These are phyloP conservation scores for Exophiala viscosa DNA, from an alignment of 2,329 filamentous ascomycete species.

Conservation along the genomic window DNA sequence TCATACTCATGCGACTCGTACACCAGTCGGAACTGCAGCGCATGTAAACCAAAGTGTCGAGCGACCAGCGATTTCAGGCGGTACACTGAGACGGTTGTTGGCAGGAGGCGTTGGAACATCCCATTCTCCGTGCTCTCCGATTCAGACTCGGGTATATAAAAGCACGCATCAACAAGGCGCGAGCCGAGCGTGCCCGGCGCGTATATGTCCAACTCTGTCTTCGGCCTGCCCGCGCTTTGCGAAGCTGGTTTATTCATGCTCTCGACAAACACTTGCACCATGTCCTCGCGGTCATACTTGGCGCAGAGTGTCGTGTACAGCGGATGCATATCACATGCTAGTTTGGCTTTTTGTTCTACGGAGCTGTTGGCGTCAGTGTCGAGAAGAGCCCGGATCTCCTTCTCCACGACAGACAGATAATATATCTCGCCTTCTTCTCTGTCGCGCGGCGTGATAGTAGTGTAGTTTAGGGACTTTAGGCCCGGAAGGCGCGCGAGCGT, in stretches of 20 bases:
- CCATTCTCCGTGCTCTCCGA: neutral
- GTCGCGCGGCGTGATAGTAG: conserved; percentile 66
- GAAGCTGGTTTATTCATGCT: conserved; percentile 56
- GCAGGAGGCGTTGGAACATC: conserved; percentile 47
- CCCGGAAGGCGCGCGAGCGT: conserved; percentile 32
- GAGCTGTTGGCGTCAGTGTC: conserved; percentile 38
- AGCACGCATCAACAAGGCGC: conserved; percentile 61
- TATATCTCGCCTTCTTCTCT: conserved; percentile 87
- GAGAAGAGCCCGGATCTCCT: conserved; percentile 61
- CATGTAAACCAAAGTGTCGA: conserved; percentile 62
- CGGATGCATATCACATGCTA: conserved; percentile 52
- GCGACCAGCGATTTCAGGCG: conserved; percentile 74
- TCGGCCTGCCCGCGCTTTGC: conserved; percentile 21
- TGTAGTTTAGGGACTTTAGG: conserved; percentile 44
- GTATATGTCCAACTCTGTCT: conserved; percentile 33
- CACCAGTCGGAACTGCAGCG: conserved; percentile 63
- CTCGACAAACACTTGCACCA: conserved; percentile 11
- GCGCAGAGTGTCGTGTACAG: conserved; percentile 71
- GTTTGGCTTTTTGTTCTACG: neutral
- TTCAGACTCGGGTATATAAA: conserved; percentile 46
- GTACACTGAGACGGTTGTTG: conserved; percentile 76
- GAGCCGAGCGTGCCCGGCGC: conserved; percentile 81
- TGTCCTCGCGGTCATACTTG: conserved; percentile 59
- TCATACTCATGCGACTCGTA: conserved; percentile 94
- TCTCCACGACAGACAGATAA: conserved; percentile 79